A percentile compares a stretch with the other conserved stretches of the same genome.
Evolutionary conservation across 805 yeast species (phyloP).

Genomic region (Candida vaughaniae): DNA sequence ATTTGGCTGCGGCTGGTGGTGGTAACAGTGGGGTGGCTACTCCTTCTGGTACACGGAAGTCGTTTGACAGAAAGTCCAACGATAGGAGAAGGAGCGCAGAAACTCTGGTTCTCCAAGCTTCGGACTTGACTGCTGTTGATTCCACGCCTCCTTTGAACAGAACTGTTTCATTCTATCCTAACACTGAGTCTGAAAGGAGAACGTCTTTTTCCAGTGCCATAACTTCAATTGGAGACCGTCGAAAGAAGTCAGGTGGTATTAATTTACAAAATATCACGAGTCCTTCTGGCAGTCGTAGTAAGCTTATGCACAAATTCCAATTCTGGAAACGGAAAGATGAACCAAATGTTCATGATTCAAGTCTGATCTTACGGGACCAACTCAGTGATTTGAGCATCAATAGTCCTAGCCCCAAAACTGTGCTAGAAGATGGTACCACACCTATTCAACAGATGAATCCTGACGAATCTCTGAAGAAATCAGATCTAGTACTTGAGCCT

Average conservation of each 20-base stretch:
- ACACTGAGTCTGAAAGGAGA: conserved; percentile 14
- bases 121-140: background rate
- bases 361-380: conserved; percentile 7
- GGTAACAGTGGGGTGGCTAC: conserved; percentile 1
- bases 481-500: no score
- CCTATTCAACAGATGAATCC: conserved; percentile 1
- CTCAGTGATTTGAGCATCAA: conserved; percentile 13
- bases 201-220: conserved; percentile 14
- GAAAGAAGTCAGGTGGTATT: no score
- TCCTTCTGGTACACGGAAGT: background rate
- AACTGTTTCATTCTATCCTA: conserved; percentile 19
- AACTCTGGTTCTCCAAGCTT: background rate
- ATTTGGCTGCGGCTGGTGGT: conserved; percentile 1
- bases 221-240: conserved; percentile 2
- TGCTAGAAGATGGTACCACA: conserved; percentile 6
- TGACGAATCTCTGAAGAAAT: background rate
- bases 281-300: conserved; percentile 13
- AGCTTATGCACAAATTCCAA: conserved; percentile 31
- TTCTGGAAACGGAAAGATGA: conserved; percentile 34
- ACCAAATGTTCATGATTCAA: background rate
- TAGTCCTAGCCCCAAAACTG: conserved; percentile 16
- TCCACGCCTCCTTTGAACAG: conserved; percentile 14
- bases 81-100: conserved; percentile 1
- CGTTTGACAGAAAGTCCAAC: conserved; percentile 2
- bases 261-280: background rate